Percentiles rank a stretch among this genome's conserved stretches.
Conservation (phyloP, 805 yeast species). For the Metschnikowia cubensis region DNA sequence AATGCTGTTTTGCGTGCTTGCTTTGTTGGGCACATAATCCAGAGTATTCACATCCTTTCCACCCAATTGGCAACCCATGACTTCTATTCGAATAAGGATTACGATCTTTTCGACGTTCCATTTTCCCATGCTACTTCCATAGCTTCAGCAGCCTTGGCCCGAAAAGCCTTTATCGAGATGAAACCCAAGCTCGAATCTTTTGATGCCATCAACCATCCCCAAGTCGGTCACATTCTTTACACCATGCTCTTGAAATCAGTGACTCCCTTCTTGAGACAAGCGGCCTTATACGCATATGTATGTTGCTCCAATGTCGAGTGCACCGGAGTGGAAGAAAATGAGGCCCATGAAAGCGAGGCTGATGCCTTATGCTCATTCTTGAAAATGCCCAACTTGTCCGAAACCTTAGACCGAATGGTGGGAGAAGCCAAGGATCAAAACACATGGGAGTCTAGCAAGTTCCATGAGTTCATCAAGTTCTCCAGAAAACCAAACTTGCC, state of each 20-base stretch:
- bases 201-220: slow-evolving; percentile 16
- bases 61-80: slow-evolving; percentile 26
- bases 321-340: slow-evolving; percentile 22
- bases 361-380: slow-evolving; percentile 50
- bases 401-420: slow-evolving; percentile 13
- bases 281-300: slow-evolving; percentile 53
- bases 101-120: slow-evolving; percentile 37
- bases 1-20: slow-evolving; percentile 48
- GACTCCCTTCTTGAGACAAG: slow-evolving; percentile 63
- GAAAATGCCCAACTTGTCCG: slow-evolving; percentile 40
- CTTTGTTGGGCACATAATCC: slow-evolving; percentile 51
- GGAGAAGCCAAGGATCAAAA: not conserved
- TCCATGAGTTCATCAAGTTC: slow-evolving; percentile 19
- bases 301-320: slow-evolving; percentile 45
- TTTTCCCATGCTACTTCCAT: slow-evolving; percentile 20
- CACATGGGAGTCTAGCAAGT: slow-evolving; percentile 23
- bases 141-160: slow-evolving; percentile 21
- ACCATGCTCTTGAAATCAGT: slow-evolving; percentile 53
- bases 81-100: slow-evolving; percentile 22
- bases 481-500: slow-evolving; percentile 7
- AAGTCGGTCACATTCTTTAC: slow-evolving; percentile 41
- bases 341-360: slow-evolving; percentile 42
- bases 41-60: slow-evolving; percentile 29
- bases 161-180: slow-evolving; percentile 24
- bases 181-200: slow-evolving; percentile 3